Conservation (phyloP, 169 alveolate genomes). For the Plasmodium gonderi region DNA sequence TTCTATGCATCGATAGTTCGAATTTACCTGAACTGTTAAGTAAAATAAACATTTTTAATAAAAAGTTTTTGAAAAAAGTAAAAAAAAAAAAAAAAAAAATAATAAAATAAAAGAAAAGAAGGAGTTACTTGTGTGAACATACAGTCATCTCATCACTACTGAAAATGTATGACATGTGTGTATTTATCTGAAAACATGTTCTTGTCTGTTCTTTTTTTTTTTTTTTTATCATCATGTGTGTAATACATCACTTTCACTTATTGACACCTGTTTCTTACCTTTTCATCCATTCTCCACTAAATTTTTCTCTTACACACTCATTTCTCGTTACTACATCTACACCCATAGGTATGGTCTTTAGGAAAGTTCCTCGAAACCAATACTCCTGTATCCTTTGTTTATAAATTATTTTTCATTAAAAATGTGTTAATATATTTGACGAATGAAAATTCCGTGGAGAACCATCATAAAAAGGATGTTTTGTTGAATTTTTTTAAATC, state of each 20-base stretch:
- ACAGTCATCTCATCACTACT: too few species aligned
- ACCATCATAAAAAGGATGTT: slow-evolving; percentile 26
- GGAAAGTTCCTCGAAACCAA: slow-evolving; percentile 58
- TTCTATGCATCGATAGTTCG: slow-evolving; percentile 66
- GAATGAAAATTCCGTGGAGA: slow-evolving; percentile 32
- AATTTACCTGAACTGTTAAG: slow-evolving; percentile 71
- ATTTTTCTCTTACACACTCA: neutral
- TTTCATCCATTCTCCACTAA: neutral
- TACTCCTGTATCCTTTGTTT: slow-evolving; percentile 60
- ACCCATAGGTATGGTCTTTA: slow-evolving; percentile 52
- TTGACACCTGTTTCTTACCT: too few species aligned
- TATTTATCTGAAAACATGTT: too few species aligned
- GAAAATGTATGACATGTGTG: too few species aligned
- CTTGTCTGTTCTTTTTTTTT: neutral
- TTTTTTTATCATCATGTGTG: too few species aligned
- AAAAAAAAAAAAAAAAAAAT: slow-evolving; percentile 15
- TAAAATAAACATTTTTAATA: slow-evolving; percentile 66
- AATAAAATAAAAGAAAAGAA: neutral
- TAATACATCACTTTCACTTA: too few species aligned
- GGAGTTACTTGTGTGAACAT: too few species aligned
- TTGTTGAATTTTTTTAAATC: slow-evolving; percentile 43
- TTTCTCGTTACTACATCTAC: neutral
- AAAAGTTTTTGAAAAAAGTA: slow-evolving; percentile 57
- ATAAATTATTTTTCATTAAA: slow-evolving; percentile 62
- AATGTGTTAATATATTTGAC: slow-evolving; percentile 53